These are phyloP conservation scores for Tylopilus plumbeoviolaceoides DNA, from an alignment of 768 basidiomycete genomes.

Conservation along the genomic window DNA sequence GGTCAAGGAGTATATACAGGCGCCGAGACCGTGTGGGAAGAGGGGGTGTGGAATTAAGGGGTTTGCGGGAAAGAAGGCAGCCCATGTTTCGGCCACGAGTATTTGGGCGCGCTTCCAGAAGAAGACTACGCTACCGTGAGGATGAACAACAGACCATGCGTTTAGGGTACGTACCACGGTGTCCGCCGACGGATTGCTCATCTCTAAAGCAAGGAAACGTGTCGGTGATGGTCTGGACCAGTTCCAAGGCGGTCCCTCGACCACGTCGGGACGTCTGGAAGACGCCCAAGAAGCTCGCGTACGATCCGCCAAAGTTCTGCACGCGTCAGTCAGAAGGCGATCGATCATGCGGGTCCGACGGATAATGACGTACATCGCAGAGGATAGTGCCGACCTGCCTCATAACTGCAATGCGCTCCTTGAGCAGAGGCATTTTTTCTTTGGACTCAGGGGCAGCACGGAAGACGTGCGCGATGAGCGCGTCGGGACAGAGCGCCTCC, in stretches of 20 bases:
- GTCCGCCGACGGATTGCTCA: conserved; percentile 53
- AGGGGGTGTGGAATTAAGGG: conserved; percentile 56
- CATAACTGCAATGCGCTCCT: conserved; percentile 71
- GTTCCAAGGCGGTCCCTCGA: conserved; percentile 64
- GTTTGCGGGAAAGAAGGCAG: conserved; percentile 74
- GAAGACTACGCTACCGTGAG: conserved; percentile 44
- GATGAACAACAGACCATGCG: not conserved
- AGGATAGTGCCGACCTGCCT: conserved; percentile 73
- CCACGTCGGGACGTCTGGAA: conserved; percentile 52
- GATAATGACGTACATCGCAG: conserved; percentile 48
- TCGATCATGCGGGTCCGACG: conserved; percentile 5
- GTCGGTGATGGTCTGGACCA: conserved; percentile 67
- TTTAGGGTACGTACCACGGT: conserved; percentile 43
- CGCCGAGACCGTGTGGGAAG: conserved; percentile 55
- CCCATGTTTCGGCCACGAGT: conserved; percentile 88
- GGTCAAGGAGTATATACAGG: conserved; percentile 67
- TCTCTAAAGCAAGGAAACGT: conserved; percentile 77
- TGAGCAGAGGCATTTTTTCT: conserved; percentile 67
- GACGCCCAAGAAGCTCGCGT: conserved; percentile 56
- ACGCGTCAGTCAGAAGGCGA: conserved; percentile 3
- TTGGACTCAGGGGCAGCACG: conserved; percentile 50
- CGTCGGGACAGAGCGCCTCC: conserved; percentile 65
- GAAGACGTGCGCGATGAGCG: conserved; percentile 65
- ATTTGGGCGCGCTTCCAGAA: conserved; percentile 94
- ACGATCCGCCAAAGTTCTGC: conserved; percentile 70